Evolutionary conservation across 1,284 basidiomycete genomes (phyloP), one percentile per base, ranked within the genome.

Genomic region (Sparassis latifolia): DNA sequence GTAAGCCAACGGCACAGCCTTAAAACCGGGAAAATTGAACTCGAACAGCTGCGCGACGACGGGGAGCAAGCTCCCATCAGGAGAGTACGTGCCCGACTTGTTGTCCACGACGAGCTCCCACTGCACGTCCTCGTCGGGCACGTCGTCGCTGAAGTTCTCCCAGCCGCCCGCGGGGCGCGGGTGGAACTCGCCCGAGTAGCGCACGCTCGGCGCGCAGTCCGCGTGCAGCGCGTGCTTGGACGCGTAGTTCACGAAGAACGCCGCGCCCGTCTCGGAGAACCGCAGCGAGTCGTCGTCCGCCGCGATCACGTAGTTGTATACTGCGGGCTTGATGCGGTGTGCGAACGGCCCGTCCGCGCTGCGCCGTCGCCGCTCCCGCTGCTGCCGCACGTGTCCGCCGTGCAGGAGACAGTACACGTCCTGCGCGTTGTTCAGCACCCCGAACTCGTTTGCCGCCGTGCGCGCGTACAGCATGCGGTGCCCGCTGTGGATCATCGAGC

Each of bases 61-160:
- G 2, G 80, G 78, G 5, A 89, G 66, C 56, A 86, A 57, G 50
- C 55, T 65, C 54, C 75, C 71, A 12, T 37, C 79, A 2, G 86
- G 86, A 20, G 82, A 73, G 61, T 88, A 88, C 45, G 85, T 89
- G 38, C 86, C 86, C 53, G 80, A 84, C 62, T 87, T 86, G 60
- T 89, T 89, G 63, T 89, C 86, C 58, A 89, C 76, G 47, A 87
- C 82, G 41, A 89, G 63, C 64, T 89, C 84, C 86, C 86, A 89
- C 38, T 72, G 60, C 40, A 81, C 77, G 4, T 72, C 65, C 2
- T 72, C 71, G 59, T 87, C 86, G 1, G 64, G 60, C 1, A 61
- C 73, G 33, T 66, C 67, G 55, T 86, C 84, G 44, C 59, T 67
- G 68, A 88, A 86, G 48, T 62, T 66, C 45, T 69, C 73, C 86